These are phyloP conservation scores for Neurospora sp. DNA, from an alignment of 495 filamentous ascomycete species.

Conservation along the genomic window DNA sequence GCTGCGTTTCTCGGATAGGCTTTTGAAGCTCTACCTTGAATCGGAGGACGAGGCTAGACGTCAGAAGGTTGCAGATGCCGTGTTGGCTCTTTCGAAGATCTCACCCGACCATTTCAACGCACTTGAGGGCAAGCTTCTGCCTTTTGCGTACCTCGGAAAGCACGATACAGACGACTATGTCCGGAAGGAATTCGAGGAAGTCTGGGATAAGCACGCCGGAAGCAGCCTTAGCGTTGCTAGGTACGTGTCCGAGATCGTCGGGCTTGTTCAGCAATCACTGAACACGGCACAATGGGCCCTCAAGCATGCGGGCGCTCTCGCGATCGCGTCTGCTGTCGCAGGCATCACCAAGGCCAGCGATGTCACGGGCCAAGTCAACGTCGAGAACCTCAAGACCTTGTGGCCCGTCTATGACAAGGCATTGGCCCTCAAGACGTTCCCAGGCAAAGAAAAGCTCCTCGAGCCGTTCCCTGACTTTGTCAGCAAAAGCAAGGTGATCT, in stretches of 20 bases:
- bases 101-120: slow-evolving; percentile 80
- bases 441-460: slow-evolving; percentile 85
- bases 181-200: slow-evolving; percentile 61
- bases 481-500: slow-evolving; percentile 47
- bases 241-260: slow-evolving; percentile 73
- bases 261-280: slow-evolving; percentile 53
- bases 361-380: slow-evolving; percentile 39
- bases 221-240: slow-evolving; percentile 70
- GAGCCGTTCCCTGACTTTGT: slow-evolving; percentile 73
- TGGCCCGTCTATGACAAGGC: slow-evolving; percentile 80
- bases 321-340: slow-evolving; percentile 62
- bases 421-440: slow-evolving; percentile 79
- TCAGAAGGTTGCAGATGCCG: slow-evolving; percentile 65
- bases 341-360: slow-evolving; percentile 40
- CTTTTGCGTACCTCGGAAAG: slow-evolving; percentile 80
- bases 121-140: slow-evolving; percentile 62
- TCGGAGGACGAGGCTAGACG: slow-evolving; percentile 66
- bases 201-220: slow-evolving; percentile 84
- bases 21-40: slow-evolving; percentile 64
- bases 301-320: slow-evolving; percentile 75
- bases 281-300: slow-evolving; percentile 77
- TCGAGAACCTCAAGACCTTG: slow-evolving; percentile 47
- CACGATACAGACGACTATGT: slow-evolving; percentile 75
- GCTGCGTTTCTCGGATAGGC: slow-evolving; percentile 52
- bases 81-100: slow-evolving; percentile 71